These are phyloP conservation scores for Ustilago loliicola DNA, from an alignment of 1,284 basidiomycete genomes.

Conservation along the genomic window DNA sequence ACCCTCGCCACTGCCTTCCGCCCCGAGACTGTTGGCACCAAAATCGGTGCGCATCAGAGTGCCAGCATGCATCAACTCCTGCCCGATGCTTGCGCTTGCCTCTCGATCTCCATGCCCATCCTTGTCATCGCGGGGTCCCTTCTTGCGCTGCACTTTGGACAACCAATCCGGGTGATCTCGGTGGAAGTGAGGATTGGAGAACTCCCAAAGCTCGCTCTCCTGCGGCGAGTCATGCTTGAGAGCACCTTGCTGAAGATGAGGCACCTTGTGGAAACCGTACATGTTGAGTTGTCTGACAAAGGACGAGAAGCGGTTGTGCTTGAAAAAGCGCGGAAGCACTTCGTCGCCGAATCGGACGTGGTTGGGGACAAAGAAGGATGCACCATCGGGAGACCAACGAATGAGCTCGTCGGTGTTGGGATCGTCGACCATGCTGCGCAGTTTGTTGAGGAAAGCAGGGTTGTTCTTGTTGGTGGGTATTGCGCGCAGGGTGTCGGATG, in stretches of 20 bases:
- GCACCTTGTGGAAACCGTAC: conserved; percentile 73
- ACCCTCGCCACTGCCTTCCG: conserved; percentile 25
- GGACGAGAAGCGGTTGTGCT: conserved; percentile 80
- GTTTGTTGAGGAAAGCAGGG: conserved; percentile 91
- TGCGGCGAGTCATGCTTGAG: conserved; percentile 73
- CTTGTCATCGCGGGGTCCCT: conserved; percentile 70
- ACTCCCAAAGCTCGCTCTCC: conserved; percentile 92
- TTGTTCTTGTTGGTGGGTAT: conserved; percentile 71
- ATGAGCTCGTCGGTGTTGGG: conserved; percentile 84
- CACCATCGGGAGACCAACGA: conserved; percentile 87
- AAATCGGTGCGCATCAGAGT: conserved; percentile 58
- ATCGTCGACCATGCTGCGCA: conserved; percentile 91
- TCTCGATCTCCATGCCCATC: conserved; percentile 38
- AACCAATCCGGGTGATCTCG: conserved; percentile 90
- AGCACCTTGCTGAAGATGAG: conserved; percentile 94
- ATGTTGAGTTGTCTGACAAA: conserved; percentile 91
- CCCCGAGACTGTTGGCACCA: conserved; percentile 21
- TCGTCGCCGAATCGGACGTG: conserved; percentile 92
- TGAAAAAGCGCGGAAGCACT: conserved; percentile 71
- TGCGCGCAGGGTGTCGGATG: conserved; percentile 33
- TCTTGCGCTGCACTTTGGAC: conserved; percentile 84
- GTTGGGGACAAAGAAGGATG: conserved; percentile 93
- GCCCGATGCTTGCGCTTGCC: conserved; percentile 24
- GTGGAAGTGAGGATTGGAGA: conserved; percentile 89
- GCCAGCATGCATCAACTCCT: conserved; percentile 45